Percentiles rank a stretch among this genome's conserved stretches.
These are phyloP conservation scores for Cucumis melo DNA, from an alignment of 306 rosid genomes.

Conservation along the genomic window DNA sequence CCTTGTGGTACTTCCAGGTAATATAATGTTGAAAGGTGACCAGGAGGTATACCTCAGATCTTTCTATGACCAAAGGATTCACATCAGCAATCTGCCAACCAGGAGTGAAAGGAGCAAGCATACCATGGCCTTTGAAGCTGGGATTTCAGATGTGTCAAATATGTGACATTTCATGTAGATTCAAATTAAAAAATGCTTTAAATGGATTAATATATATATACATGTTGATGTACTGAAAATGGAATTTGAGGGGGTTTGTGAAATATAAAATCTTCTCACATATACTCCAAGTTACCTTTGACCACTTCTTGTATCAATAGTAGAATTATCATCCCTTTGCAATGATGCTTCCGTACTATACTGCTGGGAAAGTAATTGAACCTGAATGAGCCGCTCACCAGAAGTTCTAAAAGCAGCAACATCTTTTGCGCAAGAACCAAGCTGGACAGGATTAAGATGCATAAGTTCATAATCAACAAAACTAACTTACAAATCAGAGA, in stretches of 20 bases:
- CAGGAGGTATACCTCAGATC: constrained; percentile 43
- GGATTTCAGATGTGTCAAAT: constrained; percentile 5
- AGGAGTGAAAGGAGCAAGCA: constrained; percentile 98
- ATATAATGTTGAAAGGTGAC: not conserved
- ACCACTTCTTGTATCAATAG: constrained; percentile 15
- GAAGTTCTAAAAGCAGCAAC: constrained; percentile 26
- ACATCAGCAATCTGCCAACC: constrained; percentile 59
- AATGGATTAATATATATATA: not conserved
- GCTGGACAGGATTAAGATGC: constrained; percentile 23
- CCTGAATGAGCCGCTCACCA: constrained; percentile 25
- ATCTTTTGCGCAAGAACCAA: constrained; percentile 34
- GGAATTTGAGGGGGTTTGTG: not conserved
- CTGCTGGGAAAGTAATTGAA: constrained; percentile 30
- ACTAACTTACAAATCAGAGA: not conserved
- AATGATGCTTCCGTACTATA: constrained; percentile 36
- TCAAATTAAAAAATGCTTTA: not conserved
- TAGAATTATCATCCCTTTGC: constrained; percentile 36
- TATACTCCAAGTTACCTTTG: constrained; percentile 27
- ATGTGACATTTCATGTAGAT: not conserved
- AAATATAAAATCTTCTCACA: not conserved
- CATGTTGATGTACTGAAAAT: not conserved
- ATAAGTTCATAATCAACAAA: not conserved
- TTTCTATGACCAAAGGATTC: constrained; percentile 66
- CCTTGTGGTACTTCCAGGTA: not conserved
- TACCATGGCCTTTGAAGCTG: constrained; percentile 75